phyloP scores from a whole-genome alignment of 2,329 filamentous ascomycete genomes.

The Phyllosticta citrichinensis region DNA sequence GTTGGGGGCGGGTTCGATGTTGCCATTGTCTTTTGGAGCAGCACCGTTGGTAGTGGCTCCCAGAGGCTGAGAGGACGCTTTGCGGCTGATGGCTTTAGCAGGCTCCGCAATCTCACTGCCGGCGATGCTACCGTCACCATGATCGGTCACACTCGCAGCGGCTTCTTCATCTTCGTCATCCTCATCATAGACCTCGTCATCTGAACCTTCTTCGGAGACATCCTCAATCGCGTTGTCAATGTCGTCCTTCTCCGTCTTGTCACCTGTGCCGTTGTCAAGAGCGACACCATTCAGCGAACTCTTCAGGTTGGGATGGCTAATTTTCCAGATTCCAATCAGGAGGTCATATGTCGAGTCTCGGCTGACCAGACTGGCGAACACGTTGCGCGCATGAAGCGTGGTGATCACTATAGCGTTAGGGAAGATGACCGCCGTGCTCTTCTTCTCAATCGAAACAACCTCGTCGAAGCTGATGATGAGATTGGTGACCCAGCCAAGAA shows the following conservation, averaged over 20 bases:
- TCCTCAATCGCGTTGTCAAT: slow-evolving; percentile 27
- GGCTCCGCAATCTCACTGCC: slow-evolving; percentile 41
- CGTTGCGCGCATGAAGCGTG: slow-evolving; percentile 86
- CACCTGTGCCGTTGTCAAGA: slow-evolving; percentile 68
- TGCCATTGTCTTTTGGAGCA: slow-evolving; percentile 28
- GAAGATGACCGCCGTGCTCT: slow-evolving; percentile 89
- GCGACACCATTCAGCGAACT: slow-evolving; percentile 84
- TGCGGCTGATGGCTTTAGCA: slow-evolving; percentile 53
- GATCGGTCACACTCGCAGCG: slow-evolving; percentile 53
- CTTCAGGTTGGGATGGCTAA: slow-evolving; percentile 83
- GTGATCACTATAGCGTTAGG: slow-evolving; percentile 97
- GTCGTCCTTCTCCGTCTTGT: slow-evolving; percentile 82
- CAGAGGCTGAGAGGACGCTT: slow-evolving; percentile 52
- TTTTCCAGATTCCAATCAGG: slow-evolving; percentile 96
- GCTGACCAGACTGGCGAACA: slow-evolving; percentile 91
- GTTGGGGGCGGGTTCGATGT: slow-evolving; percentile 28
- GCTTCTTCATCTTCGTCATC: slow-evolving; percentile 65
- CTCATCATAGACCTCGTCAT: slow-evolving; percentile 70
- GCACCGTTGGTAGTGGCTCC: slow-evolving; percentile 29
- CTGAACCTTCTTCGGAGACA: slow-evolving; percentile 52
- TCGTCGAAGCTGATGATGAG: slow-evolving; percentile 98
- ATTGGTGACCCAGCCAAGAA: slow-evolving; percentile 95
- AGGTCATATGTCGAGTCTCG: slow-evolving; percentile 94
- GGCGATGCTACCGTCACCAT: slow-evolving; percentile 42
- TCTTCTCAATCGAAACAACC: slow-evolving; percentile 92